A percentile compares a stretch with the other conserved stretches of the same genome.
Conservation (phyloP, 805 yeast genomes). For the Spencermartinsiella europaea region DNA sequence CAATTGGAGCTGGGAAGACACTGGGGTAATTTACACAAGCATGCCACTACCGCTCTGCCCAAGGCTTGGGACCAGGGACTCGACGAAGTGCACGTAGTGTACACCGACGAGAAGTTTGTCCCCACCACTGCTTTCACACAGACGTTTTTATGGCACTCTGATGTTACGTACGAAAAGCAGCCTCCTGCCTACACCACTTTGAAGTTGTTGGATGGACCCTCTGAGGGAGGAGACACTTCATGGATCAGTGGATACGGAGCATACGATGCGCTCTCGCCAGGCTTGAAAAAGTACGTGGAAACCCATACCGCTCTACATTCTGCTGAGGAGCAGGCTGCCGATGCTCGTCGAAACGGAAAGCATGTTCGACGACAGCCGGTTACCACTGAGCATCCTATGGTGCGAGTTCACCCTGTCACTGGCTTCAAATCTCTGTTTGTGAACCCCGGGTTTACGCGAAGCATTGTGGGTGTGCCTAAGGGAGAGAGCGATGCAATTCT, state of each 20-base stretch:
- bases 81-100: constrained; percentile 30
- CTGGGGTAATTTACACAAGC: constrained; percentile 55
- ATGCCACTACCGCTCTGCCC: constrained; percentile 38
- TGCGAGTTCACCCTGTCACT: constrained; percentile 69
- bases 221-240: constrained; percentile 52
- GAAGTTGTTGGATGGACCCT: constrained; percentile 29
- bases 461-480: constrained; percentile 61
- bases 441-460: constrained; percentile 56
- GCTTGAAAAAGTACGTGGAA: constrained; percentile 46
- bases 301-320: constrained; percentile 58
- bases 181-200: constrained; percentile 49
- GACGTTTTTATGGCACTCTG: constrained; percentile 57
- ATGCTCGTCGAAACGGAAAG: constrained; percentile 52
- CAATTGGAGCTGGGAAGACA: constrained; percentile 60
- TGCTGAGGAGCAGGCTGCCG: constrained; percentile 55
- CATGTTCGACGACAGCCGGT: constrained; percentile 62
- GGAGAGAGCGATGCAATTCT: constrained; percentile 61
- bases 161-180: constrained; percentile 68
- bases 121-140: constrained; percentile 28
- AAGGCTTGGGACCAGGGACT: constrained; percentile 49
- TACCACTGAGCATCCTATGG: constrained; percentile 61
- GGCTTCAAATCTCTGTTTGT: constrained; percentile 56
- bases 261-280: constrained; percentile 50
- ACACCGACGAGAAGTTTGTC: constrained; percentile 22
- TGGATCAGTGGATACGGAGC: constrained; percentile 58